Evolutionary conservation across 2,329 filamentous ascomycete species (phyloP), one percentile per base, ranked within the genome.

Genomic region (Tolypocladium sp.): DNA sequence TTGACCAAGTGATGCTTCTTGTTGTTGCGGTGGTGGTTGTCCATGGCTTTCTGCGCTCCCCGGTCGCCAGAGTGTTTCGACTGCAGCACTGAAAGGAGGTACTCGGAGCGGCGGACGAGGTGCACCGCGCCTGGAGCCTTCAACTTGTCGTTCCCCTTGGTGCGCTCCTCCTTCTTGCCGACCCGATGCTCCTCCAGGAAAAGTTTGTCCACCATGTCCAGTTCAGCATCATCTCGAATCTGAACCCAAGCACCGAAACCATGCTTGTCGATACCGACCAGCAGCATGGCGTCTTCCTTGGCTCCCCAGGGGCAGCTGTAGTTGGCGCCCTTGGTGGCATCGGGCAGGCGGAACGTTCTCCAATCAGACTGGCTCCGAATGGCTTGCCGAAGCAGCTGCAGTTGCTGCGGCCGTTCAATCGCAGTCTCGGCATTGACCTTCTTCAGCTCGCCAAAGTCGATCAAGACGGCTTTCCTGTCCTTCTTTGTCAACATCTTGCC

Each of bases 181-280:
- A 97, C 93, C n/a, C 93, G 89, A 72, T 97, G 92, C 73, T 99
- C 95, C 71, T 99, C 94, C 1, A 99, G 77, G 76, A 96, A 99
- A 71, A 97, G 90, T 69, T 97, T 97, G 67, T 96, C 92, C 2
- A 79, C 77, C 77, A 99, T 87, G 10, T 86, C 89, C 27, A 99
- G 83, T 38, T 97, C 92, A 1, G 84, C 77, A 69, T 99, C 94
- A 66, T 99, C 94, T 8, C 94, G 88, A 67, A 99, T 97, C 66
- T 92, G 89, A 2, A 88, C 84, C 94, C 94, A 99, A 3, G 93
- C 92, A 59, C 95, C 95, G 69, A 96, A 97, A 2, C 94, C 94
- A 70, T 99, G 93, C 59, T 89, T 86, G 65, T 92, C 87, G 64
- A 99, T 96, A 61, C 94, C 94, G 46, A 97, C 85, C 59, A 95